Evolutionary conservation across 148 eudicot genomes (phyloP).

Genomic region (Pouteria glomerata): DNA sequence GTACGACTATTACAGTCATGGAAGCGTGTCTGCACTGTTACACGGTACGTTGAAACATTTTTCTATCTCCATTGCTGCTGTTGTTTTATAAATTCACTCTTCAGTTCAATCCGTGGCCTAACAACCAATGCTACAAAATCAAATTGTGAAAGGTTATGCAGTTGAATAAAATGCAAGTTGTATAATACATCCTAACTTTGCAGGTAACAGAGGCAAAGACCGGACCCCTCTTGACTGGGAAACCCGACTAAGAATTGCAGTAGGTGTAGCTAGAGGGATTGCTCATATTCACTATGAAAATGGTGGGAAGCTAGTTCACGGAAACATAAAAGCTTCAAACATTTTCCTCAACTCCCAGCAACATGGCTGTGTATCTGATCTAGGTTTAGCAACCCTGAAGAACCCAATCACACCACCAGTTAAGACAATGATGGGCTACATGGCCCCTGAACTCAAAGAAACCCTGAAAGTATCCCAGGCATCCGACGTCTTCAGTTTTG

Average conservation of each 20-base stretch:
- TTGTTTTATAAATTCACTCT: not conserved
- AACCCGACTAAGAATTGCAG: conserved; percentile 41
- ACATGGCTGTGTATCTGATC: conserved; percentile 53
- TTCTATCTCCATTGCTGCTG: not conserved
- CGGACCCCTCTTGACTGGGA: conserved; percentile 55
- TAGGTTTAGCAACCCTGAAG: conserved; percentile 51
- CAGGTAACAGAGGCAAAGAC: conserved; percentile 45
- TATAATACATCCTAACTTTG: conserved; percentile 5
- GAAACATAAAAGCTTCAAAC: conserved; percentile 74
- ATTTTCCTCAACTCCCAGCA: conserved; percentile 47
- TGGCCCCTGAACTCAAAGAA: conserved; percentile 64
- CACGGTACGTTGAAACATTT: conserved; percentile 40
- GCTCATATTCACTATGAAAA: conserved; percentile 47
- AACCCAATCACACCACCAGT: conserved; percentile 38
- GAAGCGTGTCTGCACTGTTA: conserved; percentile 56
- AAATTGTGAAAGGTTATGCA: not conserved
- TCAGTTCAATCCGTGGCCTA: not conserved
- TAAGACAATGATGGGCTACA: conserved; percentile 38
- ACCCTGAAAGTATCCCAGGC: conserved; percentile 45
- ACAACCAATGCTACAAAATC: not conserved
- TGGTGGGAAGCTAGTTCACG: conserved; percentile 57
- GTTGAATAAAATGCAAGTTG: not conserved
- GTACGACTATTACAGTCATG: conserved; percentile 53
- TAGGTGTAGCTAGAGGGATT: conserved; percentile 55
- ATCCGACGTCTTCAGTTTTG: conserved; percentile 67